phyloP scores from a whole-genome alignment of 2,329 filamentous ascomycete genomes.

The Herpotrichia juniperi region DNA sequence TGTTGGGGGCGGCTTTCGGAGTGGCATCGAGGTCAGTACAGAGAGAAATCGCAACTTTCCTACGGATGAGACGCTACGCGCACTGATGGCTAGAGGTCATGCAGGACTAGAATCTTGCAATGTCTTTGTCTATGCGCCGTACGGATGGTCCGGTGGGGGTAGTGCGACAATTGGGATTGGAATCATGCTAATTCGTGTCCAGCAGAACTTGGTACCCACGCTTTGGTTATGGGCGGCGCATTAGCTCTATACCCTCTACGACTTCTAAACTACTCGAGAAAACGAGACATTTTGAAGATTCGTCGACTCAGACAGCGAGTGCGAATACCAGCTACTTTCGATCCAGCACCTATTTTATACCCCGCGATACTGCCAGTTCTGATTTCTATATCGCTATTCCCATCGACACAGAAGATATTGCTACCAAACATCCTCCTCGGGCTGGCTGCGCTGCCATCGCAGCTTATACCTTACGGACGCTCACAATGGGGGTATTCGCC shows the following conservation, averaged over 20 bases:
- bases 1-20: slow-evolving; percentile 40
- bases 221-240: slow-evolving; percentile 35
- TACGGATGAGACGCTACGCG: too few species aligned
- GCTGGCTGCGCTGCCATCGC: slow-evolving; percentile 75
- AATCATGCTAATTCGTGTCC: slow-evolving; percentile 18
- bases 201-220: slow-evolving; percentile 51
- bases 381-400: slow-evolving; percentile 75
- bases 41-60: neutral
- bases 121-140: neutral
- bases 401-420: slow-evolving; percentile 65
- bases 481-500: slow-evolving; percentile 64
- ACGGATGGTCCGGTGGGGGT: neutral
- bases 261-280: slow-evolving; percentile 40
- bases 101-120: too few species aligned
- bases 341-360: slow-evolving; percentile 90
- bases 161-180: neutral
- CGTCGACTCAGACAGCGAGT: slow-evolving; percentile 54
- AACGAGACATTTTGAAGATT: slow-evolving; percentile 27
- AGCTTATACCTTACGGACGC: slow-evolving; percentile 70
- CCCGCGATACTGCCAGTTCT: slow-evolving; percentile 77
- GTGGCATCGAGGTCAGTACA: slow-evolving; percentile 49
- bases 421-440: slow-evolving; percentile 83
- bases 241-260: slow-evolving; percentile 47
- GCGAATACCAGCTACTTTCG: slow-evolving; percentile 77
- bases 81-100: too few species aligned